Base-by-base conservation (phyloP, 805 yeast species). In the Ogataea methylovora region DNA sequence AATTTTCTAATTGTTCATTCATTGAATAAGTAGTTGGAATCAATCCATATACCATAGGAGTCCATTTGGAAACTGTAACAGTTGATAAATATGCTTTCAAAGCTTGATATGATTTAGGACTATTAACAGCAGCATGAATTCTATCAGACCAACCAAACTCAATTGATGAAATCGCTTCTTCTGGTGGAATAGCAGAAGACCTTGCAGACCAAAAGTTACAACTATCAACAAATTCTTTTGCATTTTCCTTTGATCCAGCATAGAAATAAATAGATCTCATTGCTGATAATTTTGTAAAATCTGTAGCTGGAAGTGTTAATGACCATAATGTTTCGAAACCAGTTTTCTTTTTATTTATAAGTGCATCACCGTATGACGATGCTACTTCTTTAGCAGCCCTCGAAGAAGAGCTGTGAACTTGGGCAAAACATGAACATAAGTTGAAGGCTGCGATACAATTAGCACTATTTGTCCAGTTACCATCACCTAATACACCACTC, bases 181-280 rank as follows among this genome's bases (percentile, higher is more conserved):
- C 83, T 0, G 77, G 67, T 3, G 95, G 95, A 15, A 84, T 79
- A 12, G 87, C 80, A 6, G 94, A 80, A 24, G 83, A 71, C 43
- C 92, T 71, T 2, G 90, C 84, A 2, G 94, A 84, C 95, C 96
- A 87, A 53, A 84, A 87, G 55, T 86, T 87, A 57, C 92, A 79
- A 5, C 90, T 76, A 44, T 79, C 73, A 13, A 83, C 75, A 55
- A 73, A 84, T 49, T 76, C 82, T 28, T 61, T 58, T 0, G 95
- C 92, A 38, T 73, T 72, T 44, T 78, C 83, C 17, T 62, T 52
- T 11, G 84, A 75, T 9, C 80, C 79, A 0, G 86, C 76, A 55
- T 74, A 77, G 53, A 83, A 81, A 21, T 76, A 61, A 13, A 82
- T 60, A 39, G 60, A 49, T 4, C 61, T 65, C 41, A 62, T 42